Evolutionary conservation across 1,284 basidiomycete genomes (phyloP).

Genomic region (Apiotrichum veenhuisii): DNA sequence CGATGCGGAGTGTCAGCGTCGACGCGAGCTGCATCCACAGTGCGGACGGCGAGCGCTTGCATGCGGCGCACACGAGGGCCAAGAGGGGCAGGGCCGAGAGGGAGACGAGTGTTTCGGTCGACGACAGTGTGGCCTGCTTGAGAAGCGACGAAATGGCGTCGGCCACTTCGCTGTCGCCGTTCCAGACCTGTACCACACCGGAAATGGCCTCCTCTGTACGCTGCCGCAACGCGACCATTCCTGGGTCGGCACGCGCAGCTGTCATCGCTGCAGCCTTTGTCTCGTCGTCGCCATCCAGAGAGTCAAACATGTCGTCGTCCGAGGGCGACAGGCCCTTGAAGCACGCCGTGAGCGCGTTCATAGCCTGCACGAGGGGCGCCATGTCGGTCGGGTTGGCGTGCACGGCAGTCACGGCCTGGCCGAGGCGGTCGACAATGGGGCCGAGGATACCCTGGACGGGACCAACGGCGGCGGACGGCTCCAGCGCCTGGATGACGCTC

Average conservation of each 20-base stretch:
- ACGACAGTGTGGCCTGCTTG: slow-evolving; percentile 38
- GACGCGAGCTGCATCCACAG: slow-evolving; percentile 77
- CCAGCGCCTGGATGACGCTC: slow-evolving; percentile 81
- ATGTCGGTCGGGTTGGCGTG: slow-evolving; percentile 13
- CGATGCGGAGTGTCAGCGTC: slow-evolving; percentile 71
- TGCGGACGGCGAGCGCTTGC: slow-evolving; percentile 67
- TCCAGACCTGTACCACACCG: slow-evolving; percentile 66
- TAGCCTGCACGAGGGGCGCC: slow-evolving; percentile 53
- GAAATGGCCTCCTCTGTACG: slow-evolving; percentile 61
- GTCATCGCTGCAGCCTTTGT: slow-evolving; percentile 50
- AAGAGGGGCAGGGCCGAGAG: slow-evolving; percentile 73
- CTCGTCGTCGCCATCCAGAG: slow-evolving; percentile 51
- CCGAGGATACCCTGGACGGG: slow-evolving; percentile 75
- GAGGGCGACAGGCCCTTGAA: slow-evolving; percentile 76
- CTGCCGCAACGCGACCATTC: slow-evolving; percentile 62
- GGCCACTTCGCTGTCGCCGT: slow-evolving; percentile 67
- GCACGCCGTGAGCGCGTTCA: slow-evolving; percentile 73
- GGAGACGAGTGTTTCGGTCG: slow-evolving; percentile 63
- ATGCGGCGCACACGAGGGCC: slow-evolving; percentile 69
- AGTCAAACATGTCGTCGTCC: slow-evolving; percentile 62
- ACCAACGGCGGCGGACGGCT: slow-evolving; percentile 67
- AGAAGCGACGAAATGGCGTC: slow-evolving; percentile 51
- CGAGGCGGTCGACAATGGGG: slow-evolving; percentile 68
- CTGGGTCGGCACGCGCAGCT: slow-evolving; percentile 61
- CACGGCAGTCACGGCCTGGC: slow-evolving; percentile 58